Base-by-base conservation (phyloP, 139 green algal species). In the Chlamydomonas urium region DNA sequence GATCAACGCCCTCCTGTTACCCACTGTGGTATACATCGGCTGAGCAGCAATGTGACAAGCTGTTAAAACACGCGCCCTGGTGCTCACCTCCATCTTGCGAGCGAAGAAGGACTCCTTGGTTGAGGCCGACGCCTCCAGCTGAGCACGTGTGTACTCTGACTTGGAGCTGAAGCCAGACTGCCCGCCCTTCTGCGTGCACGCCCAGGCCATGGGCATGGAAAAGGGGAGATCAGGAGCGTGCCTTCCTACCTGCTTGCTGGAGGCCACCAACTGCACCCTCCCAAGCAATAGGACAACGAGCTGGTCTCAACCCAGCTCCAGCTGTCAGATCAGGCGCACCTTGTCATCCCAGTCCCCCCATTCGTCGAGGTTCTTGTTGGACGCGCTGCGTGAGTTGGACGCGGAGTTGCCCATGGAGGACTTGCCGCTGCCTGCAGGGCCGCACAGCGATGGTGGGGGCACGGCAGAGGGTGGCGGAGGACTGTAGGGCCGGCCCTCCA, bases 71-170 rank as follows among this genome's bases (percentile, higher is more conserved):
- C n/a, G 6, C 29, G 10, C 31, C 28, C n/a, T 74, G 32, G 53
- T 5, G 24, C 10, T 62, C 35, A 89, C 80, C 83, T 84, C 57
- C 68, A 87, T 84, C 74, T 91, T 94, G n/a, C 87, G 81, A 0
- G 80, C 77, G 35, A 98, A 98, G 72, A 97, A 98, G 24, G 74
- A 76, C 29, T 98, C 94, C 80, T 98, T 98, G 47, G 74, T 68
- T 1, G 86, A 83, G 0, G 86, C 88, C 2, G 86, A 93, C 2
- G 86, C 78, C 74, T 96, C 81, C 61, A 94, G 75, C 76, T 94
- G 81, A 1, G 47, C 38, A 31, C 61, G 2, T 57, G 61, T 21
- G 33, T 58, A 63, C 53, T 63, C 53, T 26, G 53, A 63, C 53
- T 63, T 63, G 53, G 53, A 6, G 29, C 6, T 63, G 26, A 63